phyloP scores from a whole-genome alignment of 805 yeast species.

The Ogataea pignaliae region DNA sequence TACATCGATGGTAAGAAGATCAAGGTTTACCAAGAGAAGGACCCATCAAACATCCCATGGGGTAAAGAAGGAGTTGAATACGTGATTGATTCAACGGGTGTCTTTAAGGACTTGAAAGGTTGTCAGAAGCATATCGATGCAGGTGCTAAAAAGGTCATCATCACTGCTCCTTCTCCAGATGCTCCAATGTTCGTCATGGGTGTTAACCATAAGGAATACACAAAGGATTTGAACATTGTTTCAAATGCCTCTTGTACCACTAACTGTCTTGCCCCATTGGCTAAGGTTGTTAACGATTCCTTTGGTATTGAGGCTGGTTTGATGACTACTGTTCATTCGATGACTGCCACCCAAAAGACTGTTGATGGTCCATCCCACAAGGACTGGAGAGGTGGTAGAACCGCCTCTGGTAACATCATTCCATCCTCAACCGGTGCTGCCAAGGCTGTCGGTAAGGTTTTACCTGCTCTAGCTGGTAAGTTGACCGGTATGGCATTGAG shows the following conservation, averaged over 20 bases:
- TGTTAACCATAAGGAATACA: constrained; percentile 80
- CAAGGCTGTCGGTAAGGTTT: constrained; percentile 94
- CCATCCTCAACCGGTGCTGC: constrained; percentile 98
- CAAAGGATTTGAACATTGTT: constrained; percentile 66
- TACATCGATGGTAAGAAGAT: constrained; percentile 67
- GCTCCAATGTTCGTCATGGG: constrained; percentile 96
- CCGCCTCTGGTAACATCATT: constrained; percentile 92
- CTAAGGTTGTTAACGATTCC: constrained; percentile 80
- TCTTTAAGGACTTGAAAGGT: constrained; percentile 77
- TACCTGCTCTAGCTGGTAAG: constrained; percentile 87
- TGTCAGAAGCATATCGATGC: constrained; percentile 81
- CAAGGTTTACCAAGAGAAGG: constrained; percentile 71
- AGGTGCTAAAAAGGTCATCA: constrained; percentile 93
- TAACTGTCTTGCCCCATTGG: constrained; percentile 92
- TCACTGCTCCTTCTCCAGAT: constrained; percentile 90
- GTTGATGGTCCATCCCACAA: constrained; percentile 96
- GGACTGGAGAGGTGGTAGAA: constrained; percentile 99
- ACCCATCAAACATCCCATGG: constrained; percentile 89
- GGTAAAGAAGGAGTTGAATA: constrained; percentile 74
- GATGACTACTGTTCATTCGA: constrained; percentile 95
- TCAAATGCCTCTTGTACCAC: constrained; percentile 97
- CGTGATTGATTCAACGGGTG: constrained; percentile 93
- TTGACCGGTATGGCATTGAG: constrained; percentile 92
- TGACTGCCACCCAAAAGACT: constrained; percentile 94
- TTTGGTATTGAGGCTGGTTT: constrained; percentile 89